Base-by-base conservation (phyloP, 495 filamentous ascomycete genomes). In the Rusavskia elegans region DNA sequence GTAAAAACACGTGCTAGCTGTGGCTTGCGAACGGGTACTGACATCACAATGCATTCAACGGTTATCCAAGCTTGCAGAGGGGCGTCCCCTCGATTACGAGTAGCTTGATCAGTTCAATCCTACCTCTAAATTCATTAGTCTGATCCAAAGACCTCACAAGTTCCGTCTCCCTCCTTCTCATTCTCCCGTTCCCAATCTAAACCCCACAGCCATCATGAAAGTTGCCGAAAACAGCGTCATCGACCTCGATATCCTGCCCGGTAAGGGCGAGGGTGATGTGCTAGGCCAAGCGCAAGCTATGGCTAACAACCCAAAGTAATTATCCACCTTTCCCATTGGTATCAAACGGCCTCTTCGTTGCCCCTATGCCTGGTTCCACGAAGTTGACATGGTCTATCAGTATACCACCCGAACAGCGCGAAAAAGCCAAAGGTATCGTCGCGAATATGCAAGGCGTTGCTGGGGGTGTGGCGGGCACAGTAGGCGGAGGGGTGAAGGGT, bases 161-260 rank as follows among this genome's bases (percentile, higher is more conserved):
- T 21, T 42, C n/a, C 14, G 5, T 14, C 4, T 42, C n/a, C 11
- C 39, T 42, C 19, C 2, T 42, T 14, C 39, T 19, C 6, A 1
- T 42, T 14, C 39, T 19, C 6, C 8, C 8, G 1, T 42, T 27
- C 25, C 32, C 13, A 35, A 35, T 35, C 32, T 7, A 5, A 1
- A 35, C 32, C 2, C 32, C 8, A 14, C 39, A 19, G n/a, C 13
- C 27, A 59, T 56, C 49, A 54, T 59, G 39, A 59, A 59, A 56
- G 54, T 59, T 11, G 27, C 50, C 23, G 57, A 59, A 27, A 59
- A 59, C 40, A 32, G 48, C 8, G 36, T 56, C 17, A 42, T 59
- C 27, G 57, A 59, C 23, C 57, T 59, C 29, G 57, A 59, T 23
- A 48, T 59, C 51, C 39, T 54, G 6, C 57, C 57, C 7, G 57